These are phyloP conservation scores for Stachybotrys echinatus DNA, from an alignment of 2,329 filamentous ascomycete genomes.

Conservation along the genomic window DNA sequence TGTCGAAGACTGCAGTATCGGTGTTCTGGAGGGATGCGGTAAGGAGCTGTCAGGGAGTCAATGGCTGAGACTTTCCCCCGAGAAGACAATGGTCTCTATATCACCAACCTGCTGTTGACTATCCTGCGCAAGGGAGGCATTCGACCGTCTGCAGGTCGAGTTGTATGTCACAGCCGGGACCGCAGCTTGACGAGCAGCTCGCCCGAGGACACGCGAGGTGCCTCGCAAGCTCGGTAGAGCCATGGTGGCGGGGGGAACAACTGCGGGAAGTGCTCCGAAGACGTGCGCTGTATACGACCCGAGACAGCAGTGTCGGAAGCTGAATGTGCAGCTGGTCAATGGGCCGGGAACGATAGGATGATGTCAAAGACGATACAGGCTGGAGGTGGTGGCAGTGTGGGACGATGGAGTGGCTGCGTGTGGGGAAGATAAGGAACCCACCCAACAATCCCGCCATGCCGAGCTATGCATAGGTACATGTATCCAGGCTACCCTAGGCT, in stretches of 20 bases:
- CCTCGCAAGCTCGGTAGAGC: constrained; percentile 41
- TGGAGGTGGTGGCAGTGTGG: neutral
- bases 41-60: constrained; percentile 60
- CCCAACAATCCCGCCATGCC: neutral
- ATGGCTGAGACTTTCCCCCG: no score
- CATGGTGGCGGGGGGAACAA: constrained; percentile 38
- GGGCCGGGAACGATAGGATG: constrained; percentile 6
- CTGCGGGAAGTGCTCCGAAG: no score
- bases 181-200: constrained; percentile 26
- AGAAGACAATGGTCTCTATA: no score
- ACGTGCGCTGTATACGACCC: no score
- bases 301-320: no score
- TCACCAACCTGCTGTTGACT: constrained; percentile 53
- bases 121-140: constrained; percentile 45
- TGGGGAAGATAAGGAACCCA: neutral
- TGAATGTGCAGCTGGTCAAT: no score
- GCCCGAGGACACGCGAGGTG: constrained; percentile 42
- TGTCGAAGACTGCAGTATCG: constrained; percentile 81
- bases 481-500: neutral
- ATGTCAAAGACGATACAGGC: neutral
- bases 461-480: neutral
- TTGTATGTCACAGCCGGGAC: constrained; percentile 12
- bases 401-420: neutral
- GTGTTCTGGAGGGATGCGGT: constrained; percentile 74
- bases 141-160: constrained; percentile 26